Evolutionary conservation across 2,329 filamentous ascomycete species (phyloP).

Genomic region (Neurospora sp.): DNA sequence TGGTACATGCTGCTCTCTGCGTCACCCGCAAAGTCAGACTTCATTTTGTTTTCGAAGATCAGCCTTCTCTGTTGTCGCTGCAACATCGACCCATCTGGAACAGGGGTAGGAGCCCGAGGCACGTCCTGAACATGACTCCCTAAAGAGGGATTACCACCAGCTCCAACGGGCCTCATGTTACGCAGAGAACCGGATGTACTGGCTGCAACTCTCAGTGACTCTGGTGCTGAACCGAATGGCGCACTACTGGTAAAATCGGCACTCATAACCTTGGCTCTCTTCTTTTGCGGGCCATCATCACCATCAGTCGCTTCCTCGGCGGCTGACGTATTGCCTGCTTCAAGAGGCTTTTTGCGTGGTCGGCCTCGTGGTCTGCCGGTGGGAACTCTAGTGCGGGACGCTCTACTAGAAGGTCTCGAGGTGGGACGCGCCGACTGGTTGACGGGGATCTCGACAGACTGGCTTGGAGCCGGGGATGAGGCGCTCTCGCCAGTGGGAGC

Average conservation of each 20-base stretch:
- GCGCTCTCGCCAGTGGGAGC: constrained; percentile 11
- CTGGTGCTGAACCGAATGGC: constrained; percentile 61
- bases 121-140: constrained; percentile 55
- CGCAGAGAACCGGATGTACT: constrained; percentile 84
- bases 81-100: constrained; percentile 42
- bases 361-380: constrained; percentile 47
- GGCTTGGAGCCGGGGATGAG: constrained; percentile 15
- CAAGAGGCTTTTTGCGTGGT: constrained; percentile 41
- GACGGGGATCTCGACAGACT: constrained; percentile 19
- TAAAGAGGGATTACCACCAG: constrained; percentile 30
- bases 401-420: constrained; percentile 51
- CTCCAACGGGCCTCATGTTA: constrained; percentile 64
- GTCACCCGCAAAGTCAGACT: constrained; percentile 45
- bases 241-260: constrained; percentile 44
- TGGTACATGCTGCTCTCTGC: constrained; percentile 22
- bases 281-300: constrained; percentile 53
- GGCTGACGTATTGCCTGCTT: constrained; percentile 60
- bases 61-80: constrained; percentile 23
- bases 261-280: constrained; percentile 70
- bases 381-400: constrained; percentile 37
- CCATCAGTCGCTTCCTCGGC: constrained; percentile 58
- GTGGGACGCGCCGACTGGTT: constrained; percentile 26
- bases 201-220: constrained; percentile 80
- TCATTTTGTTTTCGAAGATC: constrained; percentile 37
- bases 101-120: constrained; percentile 68